Evolutionary conservation across 2,329 filamentous ascomycete genomes (phyloP).

Genomic region (Colletotrichum tamarilloi): DNA sequence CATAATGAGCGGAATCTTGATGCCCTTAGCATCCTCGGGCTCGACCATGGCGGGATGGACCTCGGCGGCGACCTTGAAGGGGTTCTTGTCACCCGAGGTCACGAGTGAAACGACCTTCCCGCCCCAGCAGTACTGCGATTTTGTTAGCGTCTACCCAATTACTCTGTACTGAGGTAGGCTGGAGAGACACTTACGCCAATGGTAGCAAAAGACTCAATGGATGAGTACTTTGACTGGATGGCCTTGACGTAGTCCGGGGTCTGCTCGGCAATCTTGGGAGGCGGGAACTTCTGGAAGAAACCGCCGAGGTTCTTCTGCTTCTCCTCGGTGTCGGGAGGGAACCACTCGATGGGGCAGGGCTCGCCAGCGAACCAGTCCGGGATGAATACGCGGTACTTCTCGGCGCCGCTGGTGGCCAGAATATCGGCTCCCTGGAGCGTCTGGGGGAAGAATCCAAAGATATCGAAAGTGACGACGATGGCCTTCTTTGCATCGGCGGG

Average conservation of each 20-base stretch:
- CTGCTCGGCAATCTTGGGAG: constrained; percentile 58
- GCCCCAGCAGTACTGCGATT: constrained; percentile 73
- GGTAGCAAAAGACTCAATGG: constrained; percentile 69
- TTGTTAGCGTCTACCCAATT: not conserved
- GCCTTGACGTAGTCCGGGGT: constrained; percentile 67
- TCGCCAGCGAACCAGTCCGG: constrained; percentile 90
- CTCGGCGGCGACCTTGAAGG: constrained; percentile 65
- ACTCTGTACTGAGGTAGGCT: not conserved
- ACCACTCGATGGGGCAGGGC: constrained; percentile 68
- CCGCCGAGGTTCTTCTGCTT: constrained; percentile 68
- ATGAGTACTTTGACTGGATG: constrained; percentile 61
- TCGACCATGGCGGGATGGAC: constrained; percentile 74
- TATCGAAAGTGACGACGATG: constrained; percentile 72
- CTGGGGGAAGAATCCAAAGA: constrained; percentile 78
- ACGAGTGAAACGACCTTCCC: constrained; percentile 71
- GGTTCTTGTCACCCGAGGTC: constrained; percentile 61
- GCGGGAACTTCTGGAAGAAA: constrained; percentile 67
- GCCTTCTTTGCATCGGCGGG: constrained; percentile 64
- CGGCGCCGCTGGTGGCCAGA: constrained; percentile 64
- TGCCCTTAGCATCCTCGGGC: constrained; percentile 66
- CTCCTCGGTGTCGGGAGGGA: constrained; percentile 72
- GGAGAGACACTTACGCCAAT: constrained; percentile 62
- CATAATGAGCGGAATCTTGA: constrained; percentile 71
- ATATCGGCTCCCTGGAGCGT: constrained; percentile 78
- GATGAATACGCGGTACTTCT: constrained; percentile 87